phyloP scores from a whole-genome alignment of 257 asterid species.

The Ajuga chamaepitys region DNA sequence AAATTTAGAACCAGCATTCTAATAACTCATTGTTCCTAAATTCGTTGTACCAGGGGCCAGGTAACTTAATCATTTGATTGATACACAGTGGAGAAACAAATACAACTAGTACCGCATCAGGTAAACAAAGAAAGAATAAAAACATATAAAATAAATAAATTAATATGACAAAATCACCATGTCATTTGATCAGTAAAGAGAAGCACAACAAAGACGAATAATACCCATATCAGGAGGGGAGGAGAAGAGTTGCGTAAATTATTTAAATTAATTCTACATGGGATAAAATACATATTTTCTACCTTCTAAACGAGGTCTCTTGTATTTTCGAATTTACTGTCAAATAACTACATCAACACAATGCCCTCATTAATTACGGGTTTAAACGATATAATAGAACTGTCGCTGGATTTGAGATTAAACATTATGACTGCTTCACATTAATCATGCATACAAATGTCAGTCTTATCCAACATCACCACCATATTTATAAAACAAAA shows the following conservation, averaged over 20 bases:
- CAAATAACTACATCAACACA: neutral
- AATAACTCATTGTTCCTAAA: too few relatives aligned
- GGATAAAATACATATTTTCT: neutral
- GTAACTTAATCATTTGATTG: too few relatives aligned
- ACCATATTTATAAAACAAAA: neutral
- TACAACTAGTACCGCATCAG: too few relatives aligned
- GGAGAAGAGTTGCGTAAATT: too few relatives aligned
- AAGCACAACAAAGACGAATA: too few relatives aligned
- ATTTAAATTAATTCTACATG: neutral
- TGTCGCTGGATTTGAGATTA: neutral
- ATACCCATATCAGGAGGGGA: too few relatives aligned
- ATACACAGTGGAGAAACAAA: too few relatives aligned
- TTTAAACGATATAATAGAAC: neutral
- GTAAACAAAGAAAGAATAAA: too few relatives aligned
- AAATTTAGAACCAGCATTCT: neutral
- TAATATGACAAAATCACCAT: too few relatives aligned
- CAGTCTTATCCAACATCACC: neutral
- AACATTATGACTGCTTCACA: neutral
- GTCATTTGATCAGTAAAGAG: too few relatives aligned
- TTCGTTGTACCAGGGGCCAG: neutral
- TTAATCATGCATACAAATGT: neutral
- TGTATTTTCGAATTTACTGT: neutral
- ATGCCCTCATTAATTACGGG: neutral
- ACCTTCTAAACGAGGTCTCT: neutral
- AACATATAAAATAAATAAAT: too few relatives aligned